Base-by-base conservation (phyloP, 768 basidiomycete genomes). In the Hemileccinum impolitum region DNA sequence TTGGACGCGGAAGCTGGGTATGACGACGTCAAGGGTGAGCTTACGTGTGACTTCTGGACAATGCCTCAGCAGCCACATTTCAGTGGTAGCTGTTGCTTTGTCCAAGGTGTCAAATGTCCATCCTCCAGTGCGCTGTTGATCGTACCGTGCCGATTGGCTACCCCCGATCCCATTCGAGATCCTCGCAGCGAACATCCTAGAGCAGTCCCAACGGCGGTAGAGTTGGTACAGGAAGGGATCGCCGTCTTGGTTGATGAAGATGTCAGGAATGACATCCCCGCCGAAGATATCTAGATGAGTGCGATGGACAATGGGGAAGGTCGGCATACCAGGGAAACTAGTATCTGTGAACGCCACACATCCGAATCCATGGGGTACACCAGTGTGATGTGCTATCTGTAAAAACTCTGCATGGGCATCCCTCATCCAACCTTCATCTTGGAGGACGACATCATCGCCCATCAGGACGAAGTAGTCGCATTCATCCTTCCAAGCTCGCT, bases 151-250 rank as follows among this genome's bases (percentile, higher is more conserved):
- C 5, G 62, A 55, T 7, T 53, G 54, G 21, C 71, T 71, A 0
- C 81, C 80, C 0, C 79, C 80, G 15, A 80, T 53, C 2, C 55
- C 56, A 52, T 79, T 82, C 9, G 61, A 63, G 37, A 82, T 62
- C 18, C 75, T 62, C 2, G 65, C 66, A 1, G 61, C 14, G 17
- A 80, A 62, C 78, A 80, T 78, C 9, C 23, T 54, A 0, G 78
- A 75, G 41, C 75, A 75, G 9, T 71, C 74, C 72, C 76, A 83
- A 6, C 78, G 74, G 11, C 81, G 74, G 56, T 84, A 84, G 3
- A 84, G 70, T 60, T 82, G 82, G 60, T 71, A 83, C 1, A 84
- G 57, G 61, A 73, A 84, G 0, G 79, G 77, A 44, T 81, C 77
- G 0, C 78, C 79, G 41, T 82, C 81, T 58, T 83, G 81, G 51